Base-by-base conservation (phyloP, 768 basidiomycete genomes). In the Hydnomerulius pinastri region DNA sequence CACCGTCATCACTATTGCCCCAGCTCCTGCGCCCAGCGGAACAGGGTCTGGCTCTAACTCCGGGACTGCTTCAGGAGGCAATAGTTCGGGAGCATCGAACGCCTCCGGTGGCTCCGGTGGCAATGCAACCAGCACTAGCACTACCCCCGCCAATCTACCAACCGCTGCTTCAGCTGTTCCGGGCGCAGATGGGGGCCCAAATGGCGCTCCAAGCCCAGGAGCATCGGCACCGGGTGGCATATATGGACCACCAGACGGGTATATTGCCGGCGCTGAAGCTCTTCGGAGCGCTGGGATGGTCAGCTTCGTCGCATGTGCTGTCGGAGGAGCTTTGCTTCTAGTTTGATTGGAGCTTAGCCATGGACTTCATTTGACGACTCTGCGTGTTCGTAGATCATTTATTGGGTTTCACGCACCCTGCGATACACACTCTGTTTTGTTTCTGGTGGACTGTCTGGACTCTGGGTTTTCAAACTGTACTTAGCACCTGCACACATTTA, bases 191-290 rank as follows among this genome's bases (percentile, higher is more conserved):
- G 67, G 85, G 10, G 84, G 78, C 12, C 48, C 69, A 4, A 58
- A 69, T 24, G 63, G 67, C 6, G 87, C 87, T 2, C 87, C 87
- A 9, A 66, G 71, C 38, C 87, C 87, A 21, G 87, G 86, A 18
- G 67, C 72, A 41, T 55, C 71, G 17, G 76, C 68, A 36, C 15
- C 59, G 2, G 62, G 60, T 48, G 84, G 80, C 23, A 67, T 77
- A 29, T 85, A 76, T 53, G 87, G 87, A n/a, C 87, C 87, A 40
- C 74, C 76, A 40, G 87, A 90, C 59, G 66, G 73, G 45, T 89
- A 83, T 68, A 83, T 82, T 54, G 78, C 84, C 24, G 78, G 75
- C 11, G 87, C 81, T 6, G 58, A 71, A 2, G 67, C 73, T 1
- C 71, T 84, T 32, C 72, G 72, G 33, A 80, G 78, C 51, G 69